A percentile compares a stretch with the other conserved stretches of the same genome.
Evolutionary conservation across 1,284 basidiomycete species (phyloP).

Genomic region (Trametes sp.): DNA sequence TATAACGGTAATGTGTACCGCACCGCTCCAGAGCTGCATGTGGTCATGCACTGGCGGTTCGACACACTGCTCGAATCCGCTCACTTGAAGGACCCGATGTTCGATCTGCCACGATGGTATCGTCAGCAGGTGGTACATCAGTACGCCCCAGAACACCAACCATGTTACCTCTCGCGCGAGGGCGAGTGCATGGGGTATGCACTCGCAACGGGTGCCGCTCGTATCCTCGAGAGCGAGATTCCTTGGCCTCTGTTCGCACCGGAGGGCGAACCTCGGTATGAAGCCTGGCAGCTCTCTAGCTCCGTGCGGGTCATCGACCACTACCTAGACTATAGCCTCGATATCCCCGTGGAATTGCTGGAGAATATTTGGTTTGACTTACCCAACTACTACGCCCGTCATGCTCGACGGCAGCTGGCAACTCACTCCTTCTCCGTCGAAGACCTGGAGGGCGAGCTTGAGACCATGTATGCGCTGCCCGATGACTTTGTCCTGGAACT

Average conservation of each 20-base stretch:
- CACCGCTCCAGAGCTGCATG: background rate
- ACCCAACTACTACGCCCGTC: conserved; percentile 17
- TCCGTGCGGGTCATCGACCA: conserved; percentile 4
- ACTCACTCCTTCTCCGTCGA: background rate
- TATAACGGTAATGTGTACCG: conserved; percentile 6
- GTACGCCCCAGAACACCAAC: background rate
- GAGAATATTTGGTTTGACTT: conserved; percentile 20
- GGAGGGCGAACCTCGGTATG: background rate
- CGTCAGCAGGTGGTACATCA: conserved; percentile 5
- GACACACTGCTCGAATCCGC: conserved; percentile 5
- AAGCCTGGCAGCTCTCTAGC: background rate
- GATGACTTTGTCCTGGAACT: background rate
- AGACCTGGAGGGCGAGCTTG: conserved; percentile 20
- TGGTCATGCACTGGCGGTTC: conserved; percentile 10
- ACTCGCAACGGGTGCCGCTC: background rate
- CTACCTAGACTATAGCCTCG: background rate
- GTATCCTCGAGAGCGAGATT: background rate
- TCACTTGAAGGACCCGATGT: background rate
- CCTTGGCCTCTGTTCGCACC: background rate
- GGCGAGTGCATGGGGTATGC: conserved; percentile 6
- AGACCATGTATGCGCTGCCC: conserved; percentile 26
- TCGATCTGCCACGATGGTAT: conserved; percentile 12
- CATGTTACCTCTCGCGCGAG: background rate
- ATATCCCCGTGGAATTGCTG: background rate
- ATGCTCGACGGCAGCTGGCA: background rate